Evolutionary conservation across 2,329 filamentous ascomycete species (phyloP), one percentile per base, ranked within the genome.

Genomic region (Phoma sp.): DNA sequence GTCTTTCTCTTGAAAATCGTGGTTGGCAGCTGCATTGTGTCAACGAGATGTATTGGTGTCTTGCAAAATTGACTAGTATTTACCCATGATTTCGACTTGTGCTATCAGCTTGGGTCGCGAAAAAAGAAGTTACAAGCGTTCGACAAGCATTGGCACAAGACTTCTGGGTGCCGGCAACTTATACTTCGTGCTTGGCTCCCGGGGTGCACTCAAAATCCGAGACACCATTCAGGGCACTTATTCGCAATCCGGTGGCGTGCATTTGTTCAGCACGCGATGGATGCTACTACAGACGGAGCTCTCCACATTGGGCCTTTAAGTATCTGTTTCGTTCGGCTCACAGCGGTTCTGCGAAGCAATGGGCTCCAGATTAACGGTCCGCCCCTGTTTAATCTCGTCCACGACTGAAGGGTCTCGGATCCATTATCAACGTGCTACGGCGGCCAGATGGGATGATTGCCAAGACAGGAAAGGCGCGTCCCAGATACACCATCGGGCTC

Each of bases 71-170:
- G 2, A 21, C 2, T n/a, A 12, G 3, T 13, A 8, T 21, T 24
- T 40, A 55, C 51, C 39, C 51, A 55, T 55, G 19, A 25, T 31
- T 33, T 15, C n/a, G 24, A 21, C 25, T 25, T 13, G 29, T 39
- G 32, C n/a, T 19, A 15, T 10, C 15, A 4, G 19, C 7, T 29
- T 21, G 7, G 21, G 13, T 27, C n/a, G 24, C 10, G 19, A 32
- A 5, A 33, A 24, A 19, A 31, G 13, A 51, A 46, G 52, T 40
- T 41, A 36, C 39, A 29, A 29, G 35, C 29, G 21, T 25, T 37
- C 17, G 40, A 55, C 46, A 55, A 55, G 52, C 52, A 40, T 38
- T 35, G 5, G 5, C 6, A 55, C 46, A 51, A 55, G 52, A 46
- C 40, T 55, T 36, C 51, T 46, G 46, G 52, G 43, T 3, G 15